phyloP scores from a whole-genome alignment of 192 early-diverging fungal species.

The Spinellus fusiger region DNA sequence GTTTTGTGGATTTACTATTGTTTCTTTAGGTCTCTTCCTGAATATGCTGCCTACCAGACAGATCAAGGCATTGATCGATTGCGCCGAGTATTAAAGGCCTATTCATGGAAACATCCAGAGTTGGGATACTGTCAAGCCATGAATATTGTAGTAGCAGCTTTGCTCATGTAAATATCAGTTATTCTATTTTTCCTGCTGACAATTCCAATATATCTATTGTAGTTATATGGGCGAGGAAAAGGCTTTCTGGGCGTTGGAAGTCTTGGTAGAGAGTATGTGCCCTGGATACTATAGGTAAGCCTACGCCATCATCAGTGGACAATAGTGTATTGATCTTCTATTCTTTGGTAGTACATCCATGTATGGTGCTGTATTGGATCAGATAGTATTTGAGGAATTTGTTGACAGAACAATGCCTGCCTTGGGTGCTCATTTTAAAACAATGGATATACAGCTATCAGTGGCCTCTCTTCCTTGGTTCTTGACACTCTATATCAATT shows the following conservation, averaged over 20 bases:
- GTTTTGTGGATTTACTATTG: background rate
- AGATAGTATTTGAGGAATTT: constrained; percentile 88
- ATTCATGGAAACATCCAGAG: constrained; percentile 79
- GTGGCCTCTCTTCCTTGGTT: constrained; percentile 99
- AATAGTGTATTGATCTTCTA: background rate
- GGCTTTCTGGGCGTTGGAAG: constrained; percentile 91
- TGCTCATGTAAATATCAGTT: constrained; percentile 62
- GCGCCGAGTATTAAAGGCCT: constrained; percentile 84
- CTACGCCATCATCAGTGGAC: background rate
- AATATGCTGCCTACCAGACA: constrained; percentile 88
- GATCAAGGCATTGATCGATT: constrained; percentile 88
- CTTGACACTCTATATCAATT: constrained; percentile 92
- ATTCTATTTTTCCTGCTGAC: background rate
- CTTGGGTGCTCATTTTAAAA: constrained; percentile 74
- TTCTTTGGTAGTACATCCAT: constrained; percentile 67
- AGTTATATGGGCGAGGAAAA: constrained; percentile 93
- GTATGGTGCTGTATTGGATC: constrained; percentile 95
- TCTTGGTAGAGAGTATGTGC: constrained; percentile 83
- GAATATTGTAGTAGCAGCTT: constrained; percentile 96
- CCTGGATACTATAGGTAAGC: constrained; percentile 79
- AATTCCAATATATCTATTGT: background rate
- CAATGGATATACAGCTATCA: constrained; percentile 89
- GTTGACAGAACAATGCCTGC: constrained; percentile 88
- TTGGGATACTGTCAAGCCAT: constrained; percentile 99
- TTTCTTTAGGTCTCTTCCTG: constrained; percentile 75